A percentile compares a stretch with the other conserved stretches of the same genome.
phyloP scores from a whole-genome alignment of 2,329 filamentous ascomycete species.

The Lecanosticta acicola region DNA sequence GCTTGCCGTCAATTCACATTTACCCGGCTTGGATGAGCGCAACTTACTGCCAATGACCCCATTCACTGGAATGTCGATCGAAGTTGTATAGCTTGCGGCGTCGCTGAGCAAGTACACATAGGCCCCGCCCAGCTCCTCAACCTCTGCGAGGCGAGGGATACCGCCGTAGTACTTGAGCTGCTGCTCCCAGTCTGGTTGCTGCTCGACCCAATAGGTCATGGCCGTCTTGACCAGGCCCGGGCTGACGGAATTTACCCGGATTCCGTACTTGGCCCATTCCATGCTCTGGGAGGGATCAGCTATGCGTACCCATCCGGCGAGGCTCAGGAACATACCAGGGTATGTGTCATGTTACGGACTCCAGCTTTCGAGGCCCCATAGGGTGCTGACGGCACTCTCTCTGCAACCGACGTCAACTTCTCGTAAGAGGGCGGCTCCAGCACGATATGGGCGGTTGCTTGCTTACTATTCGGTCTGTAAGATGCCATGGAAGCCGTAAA shows the following conservation, averaged over 20 bases:
- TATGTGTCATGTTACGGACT: constrained; percentile 41
- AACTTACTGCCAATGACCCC: constrained; percentile 24
- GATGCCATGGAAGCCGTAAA: constrained; percentile 46
- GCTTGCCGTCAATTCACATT: not conserved
- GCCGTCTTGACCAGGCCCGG: constrained; percentile 35
- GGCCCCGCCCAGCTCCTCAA: constrained; percentile 51
- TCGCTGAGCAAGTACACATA: constrained; percentile 27
- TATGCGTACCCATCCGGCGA: constrained; percentile 42
- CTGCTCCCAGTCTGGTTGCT: constrained; percentile 51
- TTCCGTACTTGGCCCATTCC: constrained; percentile 37
- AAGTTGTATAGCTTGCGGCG: constrained; percentile 14
- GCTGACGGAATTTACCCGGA: constrained; percentile 36
- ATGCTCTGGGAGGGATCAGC: constrained; percentile 32
- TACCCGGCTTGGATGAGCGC: not conserved
- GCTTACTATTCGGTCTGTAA: constrained; percentile 38
- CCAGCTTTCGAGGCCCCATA: constrained; percentile 43
- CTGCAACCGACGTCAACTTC: too few species aligned
- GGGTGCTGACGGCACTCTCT: constrained; percentile 37
- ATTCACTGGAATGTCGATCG: constrained; percentile 16
- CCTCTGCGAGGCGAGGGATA: constrained; percentile 50
- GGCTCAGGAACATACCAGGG: constrained; percentile 35
- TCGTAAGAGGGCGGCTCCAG: too few species aligned
- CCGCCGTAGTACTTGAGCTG: constrained; percentile 56
- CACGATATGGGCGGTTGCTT: too few species aligned
- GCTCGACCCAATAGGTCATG: constrained; percentile 44